Base-by-base conservation (phyloP, 2,329 filamentous ascomycete species). In the Colletotrichum sp. region DNA sequence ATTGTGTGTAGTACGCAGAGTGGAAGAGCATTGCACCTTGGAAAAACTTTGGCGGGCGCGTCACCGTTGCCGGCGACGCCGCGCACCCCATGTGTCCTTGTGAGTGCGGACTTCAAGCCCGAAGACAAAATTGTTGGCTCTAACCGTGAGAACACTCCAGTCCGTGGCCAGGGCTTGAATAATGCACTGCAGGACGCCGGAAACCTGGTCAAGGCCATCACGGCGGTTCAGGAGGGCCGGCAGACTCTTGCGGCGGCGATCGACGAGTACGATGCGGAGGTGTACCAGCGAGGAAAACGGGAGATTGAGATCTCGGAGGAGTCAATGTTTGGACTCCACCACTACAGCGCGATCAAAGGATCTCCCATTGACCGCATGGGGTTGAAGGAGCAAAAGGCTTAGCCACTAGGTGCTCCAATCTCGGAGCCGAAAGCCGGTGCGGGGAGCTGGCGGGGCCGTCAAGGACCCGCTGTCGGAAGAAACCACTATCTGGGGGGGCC, bases 41-140 rank as follows among this genome's bases (percentile, higher is more conserved):
- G 55, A 59, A 59, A 0, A 59, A 59, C 55, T 59, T 59, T 59
- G 55, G 12, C 55, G 55, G 55, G 21, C 21, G 55, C 21, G n/a
- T 59, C 26, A 59, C 55, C 1, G 21, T 59, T 6, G 55, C 55
- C 3, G 55, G 55, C 21, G 55, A 59, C 55, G 55, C 55, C 26
- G 55, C 55, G 55, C 55, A 59, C 0, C 55, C 55, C 13, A 59
- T 59, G 24, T 59, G 55, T 59, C 24, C 55, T 0, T 59, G 55
- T 59, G 26, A 18, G 55, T 59, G 13, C 26, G n/a, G 4, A 5
- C 16, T 0, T 28, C 55, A 18, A 28, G 7, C 24, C 21, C 26
- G 7, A 26, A 2, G 15, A 2, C 55, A 59, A 28, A 2, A 12
- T 28, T 24, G 0, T 24, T 28, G 0, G 16, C 0, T 15, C 24